A percentile compares a stretch with the other conserved stretches of the same genome.
phyloP scores from a whole-genome alignment of 129 eudicot genomes.

The Flaveria brownii region DNA sequence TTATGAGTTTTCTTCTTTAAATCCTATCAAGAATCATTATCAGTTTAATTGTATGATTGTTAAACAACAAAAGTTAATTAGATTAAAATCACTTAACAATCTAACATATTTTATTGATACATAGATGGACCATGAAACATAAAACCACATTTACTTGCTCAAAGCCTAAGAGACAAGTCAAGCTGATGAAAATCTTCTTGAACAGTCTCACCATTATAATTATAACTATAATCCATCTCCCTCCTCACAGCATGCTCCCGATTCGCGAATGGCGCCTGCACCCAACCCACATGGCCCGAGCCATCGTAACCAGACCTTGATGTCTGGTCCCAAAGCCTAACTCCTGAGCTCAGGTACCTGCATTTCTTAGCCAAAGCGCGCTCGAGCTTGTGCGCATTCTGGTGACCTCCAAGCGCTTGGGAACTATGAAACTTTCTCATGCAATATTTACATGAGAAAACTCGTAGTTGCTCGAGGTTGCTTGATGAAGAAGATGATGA shows the following conservation, averaged over 20 bases:
- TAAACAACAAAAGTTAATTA: neutral
- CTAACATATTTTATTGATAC: conserved; percentile 1
- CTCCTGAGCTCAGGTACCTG: conserved; percentile 42
- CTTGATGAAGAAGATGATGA: conserved; percentile 36
- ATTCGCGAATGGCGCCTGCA: conserved; percentile 26
- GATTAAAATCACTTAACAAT: conserved; percentile 10
- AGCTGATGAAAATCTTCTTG: conserved; percentile 36
- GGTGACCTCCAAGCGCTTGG: conserved; percentile 96
- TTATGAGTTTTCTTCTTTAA: too few relatives aligned
- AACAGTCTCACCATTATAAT: conserved; percentile 25
- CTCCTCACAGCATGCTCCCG: conserved; percentile 31
- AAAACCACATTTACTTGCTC: conserved; percentile 20
- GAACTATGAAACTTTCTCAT: conserved; percentile 75
- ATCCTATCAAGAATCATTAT: neutral
- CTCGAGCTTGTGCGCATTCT: conserved; percentile 91
- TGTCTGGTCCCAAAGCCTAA: conserved; percentile 31
- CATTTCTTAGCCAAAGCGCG: conserved; percentile 78
- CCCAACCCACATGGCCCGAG: conserved; percentile 36
- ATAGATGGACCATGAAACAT: conserved; percentile 22
- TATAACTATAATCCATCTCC: conserved; percentile 26
- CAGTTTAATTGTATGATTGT: neutral
- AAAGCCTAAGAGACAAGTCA: conserved; percentile 44
- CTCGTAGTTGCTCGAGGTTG: conserved; percentile 37
- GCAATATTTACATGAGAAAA: conserved; percentile 81
- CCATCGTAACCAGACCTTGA: conserved; percentile 32